Conservation (phyloP, 352 stramenopile species). For the Phytophthora tentaculata region DNA sequence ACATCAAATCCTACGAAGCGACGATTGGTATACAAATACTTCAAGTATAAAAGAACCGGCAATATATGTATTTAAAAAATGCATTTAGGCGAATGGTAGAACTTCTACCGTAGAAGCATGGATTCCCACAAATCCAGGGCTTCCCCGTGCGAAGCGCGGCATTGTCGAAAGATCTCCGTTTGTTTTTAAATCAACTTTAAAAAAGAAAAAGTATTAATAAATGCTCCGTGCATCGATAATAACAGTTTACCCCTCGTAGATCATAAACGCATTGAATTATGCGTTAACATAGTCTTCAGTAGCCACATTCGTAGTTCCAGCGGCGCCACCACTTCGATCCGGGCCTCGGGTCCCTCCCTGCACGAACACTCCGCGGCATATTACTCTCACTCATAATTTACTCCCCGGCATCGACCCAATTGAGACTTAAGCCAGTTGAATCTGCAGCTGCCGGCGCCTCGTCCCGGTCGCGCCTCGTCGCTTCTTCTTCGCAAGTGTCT, state of each 20-base stretch:
- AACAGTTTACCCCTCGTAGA: constrained; percentile 4
- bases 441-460: constrained; percentile 14
- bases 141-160: too few species aligned
- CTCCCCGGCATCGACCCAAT: neutral
- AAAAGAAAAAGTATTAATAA: too few species aligned
- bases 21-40: too few species aligned
- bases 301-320: constrained; percentile 1
- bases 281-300: neutral
- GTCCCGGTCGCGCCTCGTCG: constrained; percentile 34
- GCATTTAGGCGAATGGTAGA: too few species aligned
- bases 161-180: too few species aligned
- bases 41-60: too few species aligned
- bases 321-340: constrained; percentile 1
- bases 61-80: too few species aligned
- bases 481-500: constrained; percentile 21
- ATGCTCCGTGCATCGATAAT: too few species aligned
- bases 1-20: too few species aligned
- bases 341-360: neutral
- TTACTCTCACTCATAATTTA: neutral
- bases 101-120: too few species aligned
- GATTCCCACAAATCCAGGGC: too few species aligned
- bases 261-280: constrained; percentile 3
- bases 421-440: neutral
- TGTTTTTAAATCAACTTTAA: too few species aligned
- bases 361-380: neutral